Base-by-base conservation (phyloP, 805 yeast genomes). In the Cyberlindnera euphorbiiphila region DNA sequence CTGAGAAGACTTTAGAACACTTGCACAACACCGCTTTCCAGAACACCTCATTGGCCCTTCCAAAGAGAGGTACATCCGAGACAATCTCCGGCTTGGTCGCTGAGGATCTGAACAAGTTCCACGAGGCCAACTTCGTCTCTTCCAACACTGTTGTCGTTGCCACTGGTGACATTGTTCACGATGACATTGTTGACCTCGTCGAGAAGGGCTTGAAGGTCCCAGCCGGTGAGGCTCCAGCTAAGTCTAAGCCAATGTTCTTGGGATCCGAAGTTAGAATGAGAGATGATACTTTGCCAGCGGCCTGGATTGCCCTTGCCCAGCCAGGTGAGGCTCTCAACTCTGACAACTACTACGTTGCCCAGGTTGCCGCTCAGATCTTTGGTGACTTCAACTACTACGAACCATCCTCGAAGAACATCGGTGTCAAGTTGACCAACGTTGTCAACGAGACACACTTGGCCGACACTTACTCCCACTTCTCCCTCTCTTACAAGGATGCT, bases 231-330 rank as follows among this genome's bases (percentile, higher is more conserved):
- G 68, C 66, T 36, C 68, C 70, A 50, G 69, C 70, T 39, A 51
- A 55, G 36, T 70, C 71, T 50, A 68, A 76, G 38, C 75, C 85
- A 44, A 60, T 77, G 39, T 85, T 84, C 76, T 72, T 85, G 61
- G 95, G 95, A 61, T 83, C 93, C 32, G 94, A 85, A 61, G 81
- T 83, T 49, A 79, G 89, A 75, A 68, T 83, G 69, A 81, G 95
- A 78, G 95, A 85, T 60, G 95, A 85, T 65, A 85, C 87, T 53
- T 61, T 81, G 57, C 86, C 91, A 59, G 74, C 77, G 60, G 93
- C 91, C 40, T 81, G 82, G 72, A 72, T 83, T 54, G 65, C 88
- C 38, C 71, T 85, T 54, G 87, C 88, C 41, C 91, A 73, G 39
- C 71, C 76, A 57, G 86, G 87, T 68, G 89, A 82, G 65, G 68